These are phyloP conservation scores for Fragilariopsis cylindrus DNA, from an alignment of 108 stramenopile species.

Conservation along the genomic window DNA sequence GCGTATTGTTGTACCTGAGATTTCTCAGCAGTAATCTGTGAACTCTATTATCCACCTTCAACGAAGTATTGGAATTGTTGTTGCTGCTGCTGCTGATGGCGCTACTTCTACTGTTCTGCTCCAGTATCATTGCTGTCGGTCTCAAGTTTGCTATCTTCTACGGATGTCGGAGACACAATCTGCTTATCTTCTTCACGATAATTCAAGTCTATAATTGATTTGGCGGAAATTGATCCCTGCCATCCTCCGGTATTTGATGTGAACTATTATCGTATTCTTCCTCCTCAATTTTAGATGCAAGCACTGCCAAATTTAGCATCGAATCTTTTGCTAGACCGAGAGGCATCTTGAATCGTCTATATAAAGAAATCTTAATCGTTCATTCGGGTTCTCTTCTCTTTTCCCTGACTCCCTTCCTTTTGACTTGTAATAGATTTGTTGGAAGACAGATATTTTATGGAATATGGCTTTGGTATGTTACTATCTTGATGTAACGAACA, in stretches of 20 bases:
- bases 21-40: constrained; percentile 6
- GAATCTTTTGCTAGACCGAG: constrained; percentile 53
- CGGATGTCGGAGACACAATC: neutral
- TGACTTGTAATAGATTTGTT: no score
- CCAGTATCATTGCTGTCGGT: neutral
- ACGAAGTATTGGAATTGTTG: neutral
- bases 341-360: constrained; percentile 34
- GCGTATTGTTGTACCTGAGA: constrained; percentile 23
- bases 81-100: neutral
- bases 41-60: neutral
- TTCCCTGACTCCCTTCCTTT: no score
- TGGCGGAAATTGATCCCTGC: neutral
- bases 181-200: neutral
- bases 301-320: constrained; percentile 45
- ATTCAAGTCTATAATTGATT: neutral
- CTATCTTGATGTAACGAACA: no score
- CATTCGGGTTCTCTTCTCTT: neutral
- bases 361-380: neutral
- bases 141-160: neutral
- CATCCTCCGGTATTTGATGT: neutral
- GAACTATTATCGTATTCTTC: neutral
- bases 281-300: constrained; percentile 28
- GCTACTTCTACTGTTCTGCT: neutral
- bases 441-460: no score
- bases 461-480: no score